These are phyloP conservation scores for Penicillium glabrum DNA, from an alignment of 2,329 filamentous ascomycete species.

Conservation along the genomic window DNA sequence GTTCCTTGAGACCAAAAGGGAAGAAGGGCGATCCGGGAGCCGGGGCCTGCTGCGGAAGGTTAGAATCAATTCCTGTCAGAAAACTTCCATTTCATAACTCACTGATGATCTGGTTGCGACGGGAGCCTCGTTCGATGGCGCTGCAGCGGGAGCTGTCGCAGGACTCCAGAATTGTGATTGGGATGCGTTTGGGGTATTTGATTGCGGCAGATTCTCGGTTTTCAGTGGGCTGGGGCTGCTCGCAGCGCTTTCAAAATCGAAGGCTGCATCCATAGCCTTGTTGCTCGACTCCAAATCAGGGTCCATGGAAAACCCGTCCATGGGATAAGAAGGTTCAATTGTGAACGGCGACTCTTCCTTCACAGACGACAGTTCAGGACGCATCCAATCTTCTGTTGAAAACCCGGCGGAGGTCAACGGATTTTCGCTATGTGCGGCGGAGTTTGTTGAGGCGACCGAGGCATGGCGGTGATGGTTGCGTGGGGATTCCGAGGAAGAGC, in stretches of 20 bases:
- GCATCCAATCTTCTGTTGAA: slow-evolving; percentile 38
- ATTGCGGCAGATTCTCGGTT: slow-evolving; percentile 23
- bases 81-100: slow-evolving; percentile 16
- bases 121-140: slow-evolving; percentile 6
- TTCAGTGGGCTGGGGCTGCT: slow-evolving; percentile 47
- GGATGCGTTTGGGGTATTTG: slow-evolving; percentile 23
- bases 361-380: slow-evolving; percentile 34
- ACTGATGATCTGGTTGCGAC: slow-evolving; percentile 27
- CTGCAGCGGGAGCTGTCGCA: slow-evolving; percentile 18
- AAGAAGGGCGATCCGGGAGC: slow-evolving; percentile 32
- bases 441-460: slow-evolving; percentile 42
- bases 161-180: slow-evolving; percentile 30
- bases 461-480: slow-evolving; percentile 41
- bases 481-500: slow-evolving; percentile 45
- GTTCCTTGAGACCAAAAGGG: slow-evolving; percentile 35
- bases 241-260: slow-evolving; percentile 50
- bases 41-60: slow-evolving; percentile 20
- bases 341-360: slow-evolving; percentile 43
- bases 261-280: slow-evolving; percentile 49
- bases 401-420: slow-evolving; percentile 36
- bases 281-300: slow-evolving; percentile 47
- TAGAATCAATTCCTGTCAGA: background rate
- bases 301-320: slow-evolving; percentile 34
- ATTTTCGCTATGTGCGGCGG: slow-evolving; percentile 39
- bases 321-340: slow-evolving; percentile 35